Percentiles rank a stretch among this genome's conserved stretches.
phyloP scores from a whole-genome alignment of 305 asterid species.

The Solanum hybrid region DNA sequence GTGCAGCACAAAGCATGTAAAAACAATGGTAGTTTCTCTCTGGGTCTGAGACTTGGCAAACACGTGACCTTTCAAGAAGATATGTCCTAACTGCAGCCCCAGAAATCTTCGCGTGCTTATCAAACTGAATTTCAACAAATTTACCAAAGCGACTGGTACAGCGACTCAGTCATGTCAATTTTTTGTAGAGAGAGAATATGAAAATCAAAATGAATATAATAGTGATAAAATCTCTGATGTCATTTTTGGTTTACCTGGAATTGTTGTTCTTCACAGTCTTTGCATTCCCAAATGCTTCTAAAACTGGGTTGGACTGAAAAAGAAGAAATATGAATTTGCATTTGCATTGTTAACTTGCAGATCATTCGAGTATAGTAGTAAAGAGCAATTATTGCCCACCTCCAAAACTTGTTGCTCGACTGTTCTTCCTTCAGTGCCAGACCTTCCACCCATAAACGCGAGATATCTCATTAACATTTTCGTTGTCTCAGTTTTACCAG shows the following conservation, averaged over 20 bases:
- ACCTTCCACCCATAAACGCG: conserved; percentile 93
- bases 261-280: conserved; percentile 91
- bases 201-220: background rate
- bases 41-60: conserved; percentile 93
- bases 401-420: conserved; percentile 95
- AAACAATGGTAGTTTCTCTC: conserved; percentile 95
- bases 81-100: conserved; percentile 98
- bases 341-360: conserved; percentile 4
- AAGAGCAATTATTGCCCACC: conserved; percentile 34
- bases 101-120: conserved; percentile 80
- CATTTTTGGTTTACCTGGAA: conserved; percentile 51
- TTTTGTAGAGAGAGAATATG: conserved; percentile 24
- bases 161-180: conserved; percentile 37
- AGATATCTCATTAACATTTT: conserved; percentile 95
- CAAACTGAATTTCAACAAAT: conserved; percentile 93
- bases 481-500: conserved; percentile 94
- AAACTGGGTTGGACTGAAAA: conserved; percentile 84
- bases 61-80: conserved; percentile 94
- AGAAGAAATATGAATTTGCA: conserved; percentile 8
- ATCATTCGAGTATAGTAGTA: conserved; percentile 7
- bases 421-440: conserved; percentile 82
- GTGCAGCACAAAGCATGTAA: conserved; percentile 94
- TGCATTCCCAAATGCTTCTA: conserved; percentile 96
- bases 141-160: conserved; percentile 91
- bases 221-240: background rate